Evolutionary conservation across 75 land plant genomes (phyloP), one percentile per base, ranked within the genome.

Genomic region (Picea glauca): DNA sequence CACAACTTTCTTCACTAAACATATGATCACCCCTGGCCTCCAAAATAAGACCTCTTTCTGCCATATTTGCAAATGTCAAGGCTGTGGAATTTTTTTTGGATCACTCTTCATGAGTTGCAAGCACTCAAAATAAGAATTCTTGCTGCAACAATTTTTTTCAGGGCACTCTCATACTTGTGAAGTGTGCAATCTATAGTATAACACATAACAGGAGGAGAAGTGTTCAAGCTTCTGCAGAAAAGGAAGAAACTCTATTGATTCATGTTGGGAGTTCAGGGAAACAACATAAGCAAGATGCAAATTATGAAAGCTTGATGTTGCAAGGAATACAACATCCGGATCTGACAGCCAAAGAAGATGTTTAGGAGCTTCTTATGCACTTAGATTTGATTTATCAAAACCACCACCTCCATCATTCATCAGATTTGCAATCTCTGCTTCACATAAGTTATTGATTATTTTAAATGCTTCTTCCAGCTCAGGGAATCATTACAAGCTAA

Each of bases 211-310:
- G 79, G 43, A 77, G 85, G 62, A 43, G 93, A 88, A 94, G 94
- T 86, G 12, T 80, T 95, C 95, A 57, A 93, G 83, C 63, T 86
- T 93, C 75, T 89, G 85, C 31, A 94, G 89, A 75, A 88, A 91
- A 30, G 99, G 99, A 78, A 98, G 85, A 80, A 98, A 98, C 67
- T 98, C 99, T 66, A 94, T 98, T 72, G 99, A 98, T n/a, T n/a
- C n/a, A n/a, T n/a, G n/a, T n/a, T n/a, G n/a, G n/a, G n/a, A n/a
- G n/a, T n/a, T n/a, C n/a, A 94, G 80, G 60, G 99, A 98, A 35
- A 98, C 98, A 79, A 98, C 94, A 54, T 96, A 98, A 58, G 96
- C 91, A 83, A 98, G 89, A 66, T 98, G n/a, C 62, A 98, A 78
- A 79, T 98, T 98, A 84, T 98, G 94, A 56, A 98, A 88, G 13